Percentiles rank a stretch among this genome's conserved stretches.
phyloP scores from a whole-genome alignment of 495 filamentous ascomycete species.

The Penicillium flavigenum region DNA sequence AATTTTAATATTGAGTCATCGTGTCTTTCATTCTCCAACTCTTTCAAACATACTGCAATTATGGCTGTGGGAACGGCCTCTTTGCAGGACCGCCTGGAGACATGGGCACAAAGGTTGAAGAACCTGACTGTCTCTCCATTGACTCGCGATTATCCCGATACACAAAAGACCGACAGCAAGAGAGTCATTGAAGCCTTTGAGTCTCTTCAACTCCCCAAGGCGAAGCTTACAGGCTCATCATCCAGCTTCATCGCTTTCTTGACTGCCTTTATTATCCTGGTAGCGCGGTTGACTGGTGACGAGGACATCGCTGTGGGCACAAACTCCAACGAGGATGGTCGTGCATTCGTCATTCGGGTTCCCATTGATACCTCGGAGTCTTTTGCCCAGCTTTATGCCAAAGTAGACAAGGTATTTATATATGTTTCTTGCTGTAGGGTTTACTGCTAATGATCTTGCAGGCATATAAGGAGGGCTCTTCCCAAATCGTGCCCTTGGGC shows the following conservation, averaged over 20 bases:
- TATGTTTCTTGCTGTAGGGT: not conserved
- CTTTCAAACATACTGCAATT: conserved; percentile 29
- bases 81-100: conserved; percentile 47
- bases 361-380: conserved; percentile 40
- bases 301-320: conserved; percentile 54
- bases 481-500: conserved; percentile 48
- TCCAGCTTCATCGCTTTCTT: conserved; percentile 49
- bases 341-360: conserved; percentile 50
- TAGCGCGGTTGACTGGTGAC: conserved; percentile 53
- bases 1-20: conserved; percentile 24
- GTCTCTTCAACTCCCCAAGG: conserved; percentile 40
- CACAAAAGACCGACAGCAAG: conserved; percentile 38
- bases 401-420: conserved; percentile 46
- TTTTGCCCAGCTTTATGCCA: conserved; percentile 44
- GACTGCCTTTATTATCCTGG: conserved; percentile 48
- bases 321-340: conserved; percentile 44
- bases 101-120: conserved; percentile 49
- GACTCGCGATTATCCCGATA: conserved; percentile 51
- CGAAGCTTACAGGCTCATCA: conserved; percentile 40
- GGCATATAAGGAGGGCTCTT: conserved; percentile 44
- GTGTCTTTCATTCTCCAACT: conserved; percentile 17
- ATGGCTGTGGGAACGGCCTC: conserved; percentile 40
- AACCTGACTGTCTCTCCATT: conserved; percentile 51
- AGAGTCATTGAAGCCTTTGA: conserved; percentile 51
- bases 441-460: conserved; percentile 17